phyloP scores from a whole-genome alignment of 768 basidiomycete species.

The Podaxis sp. region DNA sequence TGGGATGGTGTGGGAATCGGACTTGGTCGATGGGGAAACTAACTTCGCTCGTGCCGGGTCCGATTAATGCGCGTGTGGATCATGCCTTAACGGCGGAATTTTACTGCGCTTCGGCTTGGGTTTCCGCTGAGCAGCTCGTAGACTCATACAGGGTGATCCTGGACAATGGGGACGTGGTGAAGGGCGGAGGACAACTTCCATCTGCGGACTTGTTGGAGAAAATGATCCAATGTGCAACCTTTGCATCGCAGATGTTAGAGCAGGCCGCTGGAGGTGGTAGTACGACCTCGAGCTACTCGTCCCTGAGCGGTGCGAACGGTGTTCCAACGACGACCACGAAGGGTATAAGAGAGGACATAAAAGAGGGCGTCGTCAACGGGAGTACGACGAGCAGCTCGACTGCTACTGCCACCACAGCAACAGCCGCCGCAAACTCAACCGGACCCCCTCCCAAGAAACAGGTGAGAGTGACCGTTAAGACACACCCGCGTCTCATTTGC shows the following conservation, averaged over 20 bases:
- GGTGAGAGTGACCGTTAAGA: background rate
- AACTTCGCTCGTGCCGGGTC: background rate
- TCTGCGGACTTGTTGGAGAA: conserved; percentile 36
- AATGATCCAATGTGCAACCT: conserved; percentile 44
- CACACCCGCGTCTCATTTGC: background rate
- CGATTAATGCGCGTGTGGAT: background rate
- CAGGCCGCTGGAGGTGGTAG: conserved; percentile 22
- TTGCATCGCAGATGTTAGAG: conserved; percentile 47
- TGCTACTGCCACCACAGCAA: conserved; percentile 11
- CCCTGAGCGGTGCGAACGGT: conserved; percentile 18
- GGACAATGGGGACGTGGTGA: conserved; percentile 24
- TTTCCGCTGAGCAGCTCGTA: conserved; percentile 18
- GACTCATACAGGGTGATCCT: conserved; percentile 33
- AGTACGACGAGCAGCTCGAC: conserved; percentile 6
- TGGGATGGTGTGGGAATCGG: conserved; percentile 5
- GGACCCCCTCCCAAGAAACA: conserved; percentile 14
- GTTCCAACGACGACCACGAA: conserved; percentile 5
- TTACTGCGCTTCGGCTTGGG: background rate
- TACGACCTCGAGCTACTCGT: conserved; percentile 14
- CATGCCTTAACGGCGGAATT: background rate
- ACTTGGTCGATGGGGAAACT: background rate
- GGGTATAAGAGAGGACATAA: conserved; percentile 12
- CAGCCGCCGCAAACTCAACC: conserved; percentile 16
- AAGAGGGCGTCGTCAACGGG: conserved; percentile 9
- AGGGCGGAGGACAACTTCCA: conserved; percentile 14